These are phyloP conservation scores for Aspergillus ochraceus DNA, from an alignment of 2,329 filamentous ascomycete genomes.

Conservation along the genomic window DNA sequence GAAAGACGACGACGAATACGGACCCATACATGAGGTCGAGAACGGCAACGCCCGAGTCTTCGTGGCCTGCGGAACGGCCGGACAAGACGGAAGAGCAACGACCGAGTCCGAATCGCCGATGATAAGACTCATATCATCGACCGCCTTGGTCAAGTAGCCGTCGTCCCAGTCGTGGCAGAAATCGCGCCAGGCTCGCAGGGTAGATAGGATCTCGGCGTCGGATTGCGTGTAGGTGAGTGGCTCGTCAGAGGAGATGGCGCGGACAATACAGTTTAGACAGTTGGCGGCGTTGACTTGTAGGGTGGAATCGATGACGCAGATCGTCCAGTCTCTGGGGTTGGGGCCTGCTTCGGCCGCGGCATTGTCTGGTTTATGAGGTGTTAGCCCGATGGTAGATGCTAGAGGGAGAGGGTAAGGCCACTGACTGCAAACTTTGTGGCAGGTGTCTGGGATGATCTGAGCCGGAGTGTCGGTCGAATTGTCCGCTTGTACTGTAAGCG, in stretches of 20 bases:
- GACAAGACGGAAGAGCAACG: not conserved
- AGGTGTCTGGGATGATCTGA: not conserved
- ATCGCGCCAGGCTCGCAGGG: not conserved
- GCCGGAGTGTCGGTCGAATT: not conserved
- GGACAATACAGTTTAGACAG: not conserved
- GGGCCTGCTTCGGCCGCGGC: not conserved
- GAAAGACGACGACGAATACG: not conserved
- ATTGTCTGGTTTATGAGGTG: not conserved
- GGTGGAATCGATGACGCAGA: not conserved
- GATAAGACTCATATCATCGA: not conserved
- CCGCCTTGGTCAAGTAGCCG: not conserved
- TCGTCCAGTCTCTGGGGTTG: not conserved
- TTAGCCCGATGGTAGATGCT: not conserved
- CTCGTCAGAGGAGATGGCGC: not conserved
- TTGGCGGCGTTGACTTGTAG: not conserved
- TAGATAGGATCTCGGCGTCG: not conserved
- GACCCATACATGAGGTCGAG: not conserved
- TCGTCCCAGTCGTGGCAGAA: not conserved
- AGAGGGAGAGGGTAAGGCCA: not conserved
- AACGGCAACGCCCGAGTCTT: not conserved
- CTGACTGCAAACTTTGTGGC: not conserved
- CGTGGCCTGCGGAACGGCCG: too few species aligned
- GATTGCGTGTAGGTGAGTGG: not conserved
- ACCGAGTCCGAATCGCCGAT: not conserved
- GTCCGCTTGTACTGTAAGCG: not conserved